Base-by-base conservation (phyloP, 2,329 filamentous ascomycete species). In the Paecilomyces niveus region DNA sequence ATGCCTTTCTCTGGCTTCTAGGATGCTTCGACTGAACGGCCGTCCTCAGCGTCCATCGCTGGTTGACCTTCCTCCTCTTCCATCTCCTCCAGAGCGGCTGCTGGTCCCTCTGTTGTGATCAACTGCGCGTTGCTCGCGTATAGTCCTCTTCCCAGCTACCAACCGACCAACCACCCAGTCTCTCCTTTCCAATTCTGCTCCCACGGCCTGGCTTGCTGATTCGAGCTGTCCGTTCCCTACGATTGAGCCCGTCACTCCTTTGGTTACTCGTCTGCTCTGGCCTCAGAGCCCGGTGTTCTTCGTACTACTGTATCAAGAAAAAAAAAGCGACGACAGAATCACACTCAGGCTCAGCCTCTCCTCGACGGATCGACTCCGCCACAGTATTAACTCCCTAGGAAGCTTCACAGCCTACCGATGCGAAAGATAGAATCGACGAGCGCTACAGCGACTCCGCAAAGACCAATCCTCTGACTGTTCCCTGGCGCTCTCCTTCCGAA, bases 211-310 rank as follows among this genome's bases (percentile, higher is more conserved):
- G 56, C 54, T 59, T 57, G 54, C 57, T 62, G 52, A 57, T 55
- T 59, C 39, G 59, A 60, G 39, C 55, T 60, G 52, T 59, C 58
- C 51, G 53, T 61, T 61, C 57, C 55, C 39, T 26, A 57, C 54
- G 54, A 39, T n/a, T 32, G 52, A 59, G 61, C 57, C 60, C 59
- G 59, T 61, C 62, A 62, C 60, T 65, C 64, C 62, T 64, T 64
- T 62, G 55, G 50, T 57, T 58, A 61, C 58, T 62, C 59, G 58
- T 58, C 45, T 49, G 57, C 49, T 59, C 54, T 60, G 39, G 32
- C 56, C 33, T 9, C 22, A 51, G 54, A n/a, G 49, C 26, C 26
- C 4, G 26, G 26, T 2, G 7, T 29, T 29, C 8, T 49, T 53
- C 53, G 15, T 45, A 21, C 39, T n/a, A 45, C 39, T 21, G n/a